Evolutionary conservation across 176 grass and related monocot species (phyloP).

Genomic region (Bonia amplexicaulis): DNA sequence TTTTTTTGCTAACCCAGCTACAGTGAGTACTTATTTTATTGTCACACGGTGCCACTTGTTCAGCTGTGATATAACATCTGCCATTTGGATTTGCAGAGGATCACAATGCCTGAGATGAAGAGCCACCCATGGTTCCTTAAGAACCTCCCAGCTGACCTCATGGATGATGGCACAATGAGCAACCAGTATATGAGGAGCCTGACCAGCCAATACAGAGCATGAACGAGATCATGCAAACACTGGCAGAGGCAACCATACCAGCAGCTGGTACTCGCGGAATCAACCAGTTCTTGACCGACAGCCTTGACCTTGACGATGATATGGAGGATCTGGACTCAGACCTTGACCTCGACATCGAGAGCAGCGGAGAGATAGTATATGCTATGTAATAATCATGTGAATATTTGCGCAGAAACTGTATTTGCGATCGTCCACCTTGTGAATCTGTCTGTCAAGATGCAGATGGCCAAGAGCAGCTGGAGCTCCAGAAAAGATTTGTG

Average conservation of each 20-base stretch:
- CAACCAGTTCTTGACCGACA: constrained; percentile 34
- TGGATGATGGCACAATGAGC: constrained; percentile 51
- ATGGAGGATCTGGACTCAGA: constrained; percentile 62
- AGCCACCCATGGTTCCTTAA: constrained; percentile 65
- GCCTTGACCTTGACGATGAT: constrained; percentile 50
- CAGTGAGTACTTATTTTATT: constrained; percentile 20
- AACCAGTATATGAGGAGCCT: constrained; percentile 59
- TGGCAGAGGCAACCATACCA: constrained; percentile 65
- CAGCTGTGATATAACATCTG: background rate
- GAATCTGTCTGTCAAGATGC: background rate
- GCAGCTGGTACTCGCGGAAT: constrained; percentile 22
- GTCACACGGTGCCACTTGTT: background rate
- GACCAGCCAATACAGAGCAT: constrained; percentile 74
- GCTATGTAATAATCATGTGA: constrained; percentile 39
- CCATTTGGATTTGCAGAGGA: constrained; percentile 47
- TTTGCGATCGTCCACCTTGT: constrained; percentile 3
- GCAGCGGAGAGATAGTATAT: constrained; percentile 54
- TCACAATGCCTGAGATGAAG: constrained; percentile 71
- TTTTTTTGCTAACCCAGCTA: constrained; percentile 51
- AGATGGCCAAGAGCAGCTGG: background rate
- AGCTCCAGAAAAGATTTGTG: background rate
- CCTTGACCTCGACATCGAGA: constrained; percentile 52
- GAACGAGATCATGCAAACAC: constrained; percentile 76
- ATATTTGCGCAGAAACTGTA: background rate
- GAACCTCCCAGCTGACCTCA: constrained; percentile 66